These are phyloP conservation scores for Kwoniella shivajii DNA, from an alignment of 1,284 basidiomycete genomes.

Conservation along the genomic window DNA sequence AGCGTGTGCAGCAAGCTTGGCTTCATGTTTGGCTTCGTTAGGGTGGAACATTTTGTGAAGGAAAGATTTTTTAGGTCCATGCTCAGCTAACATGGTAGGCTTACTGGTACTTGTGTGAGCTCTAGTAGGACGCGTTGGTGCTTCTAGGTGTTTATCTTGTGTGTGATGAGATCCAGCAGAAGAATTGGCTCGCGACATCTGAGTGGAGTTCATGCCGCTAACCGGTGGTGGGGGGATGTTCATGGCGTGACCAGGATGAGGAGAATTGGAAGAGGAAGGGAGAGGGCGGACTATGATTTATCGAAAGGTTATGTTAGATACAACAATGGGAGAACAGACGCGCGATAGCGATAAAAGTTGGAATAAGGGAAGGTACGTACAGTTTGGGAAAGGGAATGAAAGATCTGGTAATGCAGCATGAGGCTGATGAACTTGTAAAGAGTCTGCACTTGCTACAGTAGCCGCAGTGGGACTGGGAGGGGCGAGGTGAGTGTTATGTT, in stretches of 20 bases:
- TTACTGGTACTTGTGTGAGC: conserved; percentile 29
- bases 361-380: conserved; percentile 18
- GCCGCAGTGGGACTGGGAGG: conserved; percentile 6
- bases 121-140: conserved; percentile 14
- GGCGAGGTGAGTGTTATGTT: background rate
- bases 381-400: conserved; percentile 44
- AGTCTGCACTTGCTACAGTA: conserved; percentile 10
- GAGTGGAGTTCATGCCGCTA: conserved; percentile 26
- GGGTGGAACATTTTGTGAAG: conserved; percentile 54
- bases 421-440: conserved; percentile 2
- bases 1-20: conserved; percentile 20
- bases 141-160: conserved; percentile 24
- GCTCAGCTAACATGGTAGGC: conserved; percentile 34
- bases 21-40: conserved; percentile 39
- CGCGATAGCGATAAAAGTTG: background rate
- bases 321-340: background rate
- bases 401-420: conserved; percentile 23
- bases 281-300: conserved; percentile 48
- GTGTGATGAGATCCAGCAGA: conserved; percentile 14
- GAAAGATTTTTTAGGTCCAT: conserved; percentile 52
- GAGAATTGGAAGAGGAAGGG: conserved; percentile 30
- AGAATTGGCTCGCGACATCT: conserved; percentile 45
- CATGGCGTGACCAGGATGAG: conserved; percentile 29
- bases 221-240: conserved; percentile 37
- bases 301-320: background rate